These are phyloP conservation scores for Sequoiadendron giganteum DNA, from an alignment of 75 land plant species.

Conservation along the genomic window DNA sequence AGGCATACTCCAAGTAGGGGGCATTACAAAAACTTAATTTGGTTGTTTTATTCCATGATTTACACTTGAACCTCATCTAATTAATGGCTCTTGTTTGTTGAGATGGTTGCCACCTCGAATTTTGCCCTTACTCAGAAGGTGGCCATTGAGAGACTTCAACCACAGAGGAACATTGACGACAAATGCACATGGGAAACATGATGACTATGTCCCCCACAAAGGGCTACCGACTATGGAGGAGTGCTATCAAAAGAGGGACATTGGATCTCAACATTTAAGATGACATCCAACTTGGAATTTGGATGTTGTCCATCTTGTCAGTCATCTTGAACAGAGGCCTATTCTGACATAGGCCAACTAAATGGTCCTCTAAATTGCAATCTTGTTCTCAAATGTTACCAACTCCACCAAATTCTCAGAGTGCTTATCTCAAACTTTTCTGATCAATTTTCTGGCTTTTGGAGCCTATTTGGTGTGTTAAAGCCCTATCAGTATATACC, in stretches of 20 bases:
- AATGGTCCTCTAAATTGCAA: neutral
- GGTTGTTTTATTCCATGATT: neutral
- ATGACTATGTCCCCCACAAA: neutral
- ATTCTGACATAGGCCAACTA: neutral
- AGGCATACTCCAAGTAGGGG: no score
- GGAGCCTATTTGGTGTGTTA: neutral
- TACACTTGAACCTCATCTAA: neutral
- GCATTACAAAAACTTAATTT: neutral
- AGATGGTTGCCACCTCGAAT: no score
- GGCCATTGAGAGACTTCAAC: neutral
- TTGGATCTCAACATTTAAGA: neutral
- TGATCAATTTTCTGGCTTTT: no score
- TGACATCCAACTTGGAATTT: neutral
- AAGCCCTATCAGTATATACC: neutral
- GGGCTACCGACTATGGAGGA: neutral
- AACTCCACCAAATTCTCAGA: neutral
- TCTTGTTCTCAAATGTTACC: neutral
- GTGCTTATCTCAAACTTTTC: neutral
- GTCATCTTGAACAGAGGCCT: neutral
- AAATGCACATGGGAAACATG: no score
- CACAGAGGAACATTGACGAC: neutral
- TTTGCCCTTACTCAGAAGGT: no score
- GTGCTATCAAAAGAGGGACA: neutral
- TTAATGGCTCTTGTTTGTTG: neutral
- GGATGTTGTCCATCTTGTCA: neutral